A percentile compares a stretch with the other conserved stretches of the same genome.
These are phyloP conservation scores for Gillenia trifoliata DNA, from an alignment of 306 rosid genomes.

Conservation along the genomic window DNA sequence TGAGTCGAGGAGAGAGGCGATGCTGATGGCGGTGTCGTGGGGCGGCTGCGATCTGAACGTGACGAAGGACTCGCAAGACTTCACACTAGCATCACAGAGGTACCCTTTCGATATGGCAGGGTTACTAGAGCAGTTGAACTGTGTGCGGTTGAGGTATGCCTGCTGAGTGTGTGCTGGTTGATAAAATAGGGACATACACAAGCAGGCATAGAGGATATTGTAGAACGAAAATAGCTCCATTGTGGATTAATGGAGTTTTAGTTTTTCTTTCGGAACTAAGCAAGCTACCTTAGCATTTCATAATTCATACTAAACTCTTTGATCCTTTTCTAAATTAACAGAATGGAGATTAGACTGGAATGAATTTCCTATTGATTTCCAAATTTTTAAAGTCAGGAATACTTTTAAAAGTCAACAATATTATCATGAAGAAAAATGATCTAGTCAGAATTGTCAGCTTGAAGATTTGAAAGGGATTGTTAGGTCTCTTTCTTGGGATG, in stretches of 20 bases:
- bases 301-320: too few relatives aligned
- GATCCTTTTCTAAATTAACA: too few relatives aligned
- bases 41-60: conserved; percentile 33
- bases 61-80: conserved; percentile 42
- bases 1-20: conserved; percentile 44
- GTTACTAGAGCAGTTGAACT: conserved; percentile 26
- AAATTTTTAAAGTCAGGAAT: background rate
- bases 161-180: conserved; percentile 36
- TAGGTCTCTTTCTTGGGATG: background rate
- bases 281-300: too few relatives aligned
- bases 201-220: conserved; percentile 9
- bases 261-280: too few relatives aligned
- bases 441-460: background rate
- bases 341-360: background rate
- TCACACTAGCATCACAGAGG: conserved; percentile 31
- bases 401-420: too few relatives aligned
- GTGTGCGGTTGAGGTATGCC: conserved; percentile 29
- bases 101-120: conserved; percentile 41
- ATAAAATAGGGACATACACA: conserved; percentile 20
- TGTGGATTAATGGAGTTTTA: background rate
- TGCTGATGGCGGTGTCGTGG: conserved; percentile 28
- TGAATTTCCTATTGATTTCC: background rate
- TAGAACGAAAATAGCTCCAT: conserved; percentile 21
- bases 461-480: background rate
- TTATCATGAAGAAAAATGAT: too few relatives aligned